Conservation (phyloP, 306 rosid species). For the Rosa persica region DNA sequence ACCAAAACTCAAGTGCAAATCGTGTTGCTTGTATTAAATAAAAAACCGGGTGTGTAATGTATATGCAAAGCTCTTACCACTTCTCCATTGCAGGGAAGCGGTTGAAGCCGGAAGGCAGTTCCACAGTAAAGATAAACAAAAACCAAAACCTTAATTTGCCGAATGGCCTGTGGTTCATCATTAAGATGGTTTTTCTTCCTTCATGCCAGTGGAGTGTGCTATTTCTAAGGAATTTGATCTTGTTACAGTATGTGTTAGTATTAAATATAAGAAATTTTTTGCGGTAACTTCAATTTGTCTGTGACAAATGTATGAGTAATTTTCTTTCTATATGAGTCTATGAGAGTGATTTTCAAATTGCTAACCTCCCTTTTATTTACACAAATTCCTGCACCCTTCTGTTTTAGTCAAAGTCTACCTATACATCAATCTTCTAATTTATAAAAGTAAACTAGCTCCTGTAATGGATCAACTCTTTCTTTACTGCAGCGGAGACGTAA, state of each 20-base stretch:
- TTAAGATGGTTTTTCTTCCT: neutral
- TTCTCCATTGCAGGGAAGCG: slow-evolving; percentile 71
- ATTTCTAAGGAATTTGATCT: neutral
- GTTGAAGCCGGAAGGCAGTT: slow-evolving; percentile 87
- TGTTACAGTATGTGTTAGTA: neutral
- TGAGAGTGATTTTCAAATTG: neutral
- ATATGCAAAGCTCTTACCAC: slow-evolving; percentile 6
- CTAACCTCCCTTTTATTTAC: neutral
- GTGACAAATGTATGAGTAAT: neutral
- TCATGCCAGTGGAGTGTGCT: neutral
- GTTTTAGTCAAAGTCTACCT: no score
- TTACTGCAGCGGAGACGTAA: no score
- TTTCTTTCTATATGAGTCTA: no score
- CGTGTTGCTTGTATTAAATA: neutral
- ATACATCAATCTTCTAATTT: no score
- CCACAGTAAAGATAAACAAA: slow-evolving; percentile 54
- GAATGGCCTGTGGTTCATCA: neutral
- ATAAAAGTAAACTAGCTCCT: no score
- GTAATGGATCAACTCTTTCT: no score
- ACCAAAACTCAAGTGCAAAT: neutral
- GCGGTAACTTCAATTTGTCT: neutral
- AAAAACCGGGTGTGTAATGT: neutral
- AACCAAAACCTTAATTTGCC: slow-evolving; percentile 36
- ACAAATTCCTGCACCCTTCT: no score
- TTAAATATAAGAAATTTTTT: neutral